phyloP scores from a whole-genome alignment of 108 stramenopile genomes.

The Schizochytrium sp. region DNA sequence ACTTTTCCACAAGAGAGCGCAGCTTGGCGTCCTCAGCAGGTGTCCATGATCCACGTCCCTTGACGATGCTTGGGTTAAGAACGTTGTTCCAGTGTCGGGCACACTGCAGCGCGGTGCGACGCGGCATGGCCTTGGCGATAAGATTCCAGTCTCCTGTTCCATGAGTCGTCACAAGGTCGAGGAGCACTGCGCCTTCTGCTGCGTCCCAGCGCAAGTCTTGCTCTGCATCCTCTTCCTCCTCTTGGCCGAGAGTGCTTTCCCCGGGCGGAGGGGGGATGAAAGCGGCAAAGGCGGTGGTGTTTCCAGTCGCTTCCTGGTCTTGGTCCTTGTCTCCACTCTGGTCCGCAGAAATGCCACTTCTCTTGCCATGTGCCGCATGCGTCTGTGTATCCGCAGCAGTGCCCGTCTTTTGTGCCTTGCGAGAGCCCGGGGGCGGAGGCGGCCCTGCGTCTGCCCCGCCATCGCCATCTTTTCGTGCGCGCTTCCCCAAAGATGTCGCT shows the following conservation, averaged over 20 bases:
- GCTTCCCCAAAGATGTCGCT: background rate
- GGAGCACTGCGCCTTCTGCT: conserved; percentile 16
- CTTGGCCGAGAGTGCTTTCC: too few species aligned
- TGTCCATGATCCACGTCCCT: conserved; percentile 11
- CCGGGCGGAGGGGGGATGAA: too few species aligned
- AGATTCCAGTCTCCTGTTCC: conserved; percentile 18
- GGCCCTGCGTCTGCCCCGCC: too few species aligned
- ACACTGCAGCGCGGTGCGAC: background rate
- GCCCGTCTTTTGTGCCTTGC: too few species aligned
- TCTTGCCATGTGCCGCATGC: too few species aligned
- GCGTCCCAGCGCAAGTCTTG: background rate
- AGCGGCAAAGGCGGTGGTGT: too few species aligned
- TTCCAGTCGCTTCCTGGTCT: too few species aligned
- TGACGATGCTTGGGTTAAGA: background rate
- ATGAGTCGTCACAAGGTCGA: conserved; percentile 1
- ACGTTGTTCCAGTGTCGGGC: background rate
- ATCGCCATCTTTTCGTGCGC: background rate
- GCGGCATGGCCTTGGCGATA: conserved; percentile 8
- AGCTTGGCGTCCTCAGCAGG: conserved; percentile 35
- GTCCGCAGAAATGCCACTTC: too few species aligned
- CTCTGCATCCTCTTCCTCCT: too few species aligned
- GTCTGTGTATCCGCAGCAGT: too few species aligned
- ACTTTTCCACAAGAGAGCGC: conserved; percentile 28
- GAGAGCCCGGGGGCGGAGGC: too few species aligned
- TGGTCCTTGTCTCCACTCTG: too few species aligned